phyloP scores from a whole-genome alignment of 2,329 filamentous ascomycete genomes.

The Aureobasidium sp. region DNA sequence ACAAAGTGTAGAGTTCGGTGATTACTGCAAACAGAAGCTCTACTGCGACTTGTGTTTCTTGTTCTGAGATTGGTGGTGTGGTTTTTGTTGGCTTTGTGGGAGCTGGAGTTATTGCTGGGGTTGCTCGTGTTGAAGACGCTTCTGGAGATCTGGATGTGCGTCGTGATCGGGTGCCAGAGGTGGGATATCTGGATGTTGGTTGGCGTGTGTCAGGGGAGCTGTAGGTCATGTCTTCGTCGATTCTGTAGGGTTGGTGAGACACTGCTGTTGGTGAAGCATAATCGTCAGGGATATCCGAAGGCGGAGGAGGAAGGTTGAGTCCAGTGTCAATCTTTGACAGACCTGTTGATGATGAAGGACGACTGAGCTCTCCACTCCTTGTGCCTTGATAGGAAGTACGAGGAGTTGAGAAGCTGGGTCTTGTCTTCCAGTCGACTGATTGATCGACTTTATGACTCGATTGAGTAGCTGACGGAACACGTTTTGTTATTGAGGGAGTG shows the following conservation, averaged over 20 bases:
- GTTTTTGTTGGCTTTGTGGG: constrained; percentile 18
- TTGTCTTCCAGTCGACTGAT: constrained; percentile 32
- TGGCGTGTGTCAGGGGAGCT: background rate
- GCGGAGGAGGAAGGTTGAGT: constrained; percentile 66
- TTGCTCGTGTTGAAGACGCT: background rate
- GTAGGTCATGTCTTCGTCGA: constrained; percentile 10
- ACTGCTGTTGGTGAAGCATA: constrained; percentile 40
- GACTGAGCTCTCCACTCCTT: constrained; percentile 22
- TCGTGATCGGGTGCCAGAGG: background rate
- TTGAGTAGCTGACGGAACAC: background rate
- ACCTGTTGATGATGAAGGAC: constrained; percentile 24
- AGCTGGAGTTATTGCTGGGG: constrained; percentile 11
- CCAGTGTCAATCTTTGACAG: constrained; percentile 35
- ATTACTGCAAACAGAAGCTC: constrained; percentile 94
- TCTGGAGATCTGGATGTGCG: constrained; percentile 1
- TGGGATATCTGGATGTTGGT: background rate
- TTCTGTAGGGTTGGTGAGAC: background rate
- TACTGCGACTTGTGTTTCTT: constrained; percentile 80
- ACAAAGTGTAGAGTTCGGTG: constrained; percentile 86
- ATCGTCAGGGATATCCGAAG: constrained; percentile 70
- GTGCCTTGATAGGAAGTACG: constrained; percentile 25
- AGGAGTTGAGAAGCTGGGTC: constrained; percentile 20
- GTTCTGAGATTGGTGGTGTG: constrained; percentile 60
- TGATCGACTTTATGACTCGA: background rate
- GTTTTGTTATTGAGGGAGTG: background rate